phyloP scores from a whole-genome alignment of 2,329 filamentous ascomycete species.

The Paecilomyces dactylethromorphus region DNA sequence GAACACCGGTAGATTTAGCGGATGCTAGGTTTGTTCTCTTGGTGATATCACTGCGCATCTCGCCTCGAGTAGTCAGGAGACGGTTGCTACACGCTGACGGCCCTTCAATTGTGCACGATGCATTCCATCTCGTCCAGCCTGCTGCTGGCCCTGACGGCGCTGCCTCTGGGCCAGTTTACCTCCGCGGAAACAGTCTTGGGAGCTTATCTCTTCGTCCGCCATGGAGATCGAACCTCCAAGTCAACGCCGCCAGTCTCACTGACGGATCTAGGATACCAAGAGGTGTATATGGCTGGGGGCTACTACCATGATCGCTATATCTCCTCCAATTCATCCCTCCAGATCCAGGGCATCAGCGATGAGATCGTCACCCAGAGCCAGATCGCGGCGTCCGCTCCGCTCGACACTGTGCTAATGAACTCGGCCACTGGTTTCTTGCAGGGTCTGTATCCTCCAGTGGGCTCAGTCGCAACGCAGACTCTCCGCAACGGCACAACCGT shows the following conservation, averaged over 20 bases:
- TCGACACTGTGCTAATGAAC: constrained; percentile 71
- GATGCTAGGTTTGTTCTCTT: not conserved
- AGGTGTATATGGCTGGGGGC: constrained; percentile 65
- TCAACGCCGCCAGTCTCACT: constrained; percentile 62
- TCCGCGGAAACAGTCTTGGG: constrained; percentile 65
- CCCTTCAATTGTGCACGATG: constrained; percentile 16
- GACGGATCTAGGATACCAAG: constrained; percentile 70
- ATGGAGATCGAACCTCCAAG: constrained; percentile 84
- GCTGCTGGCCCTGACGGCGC: constrained; percentile 18
- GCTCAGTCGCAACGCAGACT: constrained; percentile 48
- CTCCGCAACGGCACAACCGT: constrained; percentile 66
- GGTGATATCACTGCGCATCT: not conserved
- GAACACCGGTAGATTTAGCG: not conserved
- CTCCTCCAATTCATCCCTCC: constrained; percentile 48
- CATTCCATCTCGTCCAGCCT: constrained; percentile 10
- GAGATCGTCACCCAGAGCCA: constrained; percentile 64
- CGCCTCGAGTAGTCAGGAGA: not conserved
- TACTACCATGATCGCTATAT: constrained; percentile 78
- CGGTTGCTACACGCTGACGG: not conserved
- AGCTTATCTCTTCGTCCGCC: constrained; percentile 80
- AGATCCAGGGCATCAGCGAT: constrained; percentile 60
- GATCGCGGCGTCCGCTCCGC: constrained; percentile 64
- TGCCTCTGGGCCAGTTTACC: constrained; percentile 12
- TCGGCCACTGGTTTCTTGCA: constrained; percentile 77
- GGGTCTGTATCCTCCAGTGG: constrained; percentile 76